Percentiles rank a stretch among this genome's conserved stretches.
Evolutionary conservation across 371 early-diverging fungal genomes (phyloP).

Genomic region (Apophysomyces elegans): DNA sequence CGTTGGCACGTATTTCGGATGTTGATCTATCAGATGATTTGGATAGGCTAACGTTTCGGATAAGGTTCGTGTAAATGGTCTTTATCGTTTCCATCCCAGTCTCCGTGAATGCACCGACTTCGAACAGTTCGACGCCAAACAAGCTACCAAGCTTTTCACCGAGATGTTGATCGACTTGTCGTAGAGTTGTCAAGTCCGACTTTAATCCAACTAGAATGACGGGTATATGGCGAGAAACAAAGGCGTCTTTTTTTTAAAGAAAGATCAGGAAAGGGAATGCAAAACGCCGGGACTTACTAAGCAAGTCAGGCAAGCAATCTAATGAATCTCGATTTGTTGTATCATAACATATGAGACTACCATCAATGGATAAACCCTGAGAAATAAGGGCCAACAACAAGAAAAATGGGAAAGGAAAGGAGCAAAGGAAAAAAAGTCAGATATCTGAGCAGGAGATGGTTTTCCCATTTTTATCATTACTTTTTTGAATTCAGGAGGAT

Average conservation of each 20-base stretch:
- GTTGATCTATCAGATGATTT: background rate
- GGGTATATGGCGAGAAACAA: constrained; percentile 37
- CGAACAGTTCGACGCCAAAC: constrained; percentile 29
- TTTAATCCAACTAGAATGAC: constrained; percentile 39
- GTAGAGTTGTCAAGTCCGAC: constrained; percentile 26
- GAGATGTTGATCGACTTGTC: constrained; percentile 31
- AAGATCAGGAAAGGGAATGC: background rate
- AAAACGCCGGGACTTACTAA: constrained; percentile 28
- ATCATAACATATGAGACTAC: constrained; percentile 48
- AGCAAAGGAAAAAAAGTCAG: background rate
- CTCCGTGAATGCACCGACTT: constrained; percentile 37
- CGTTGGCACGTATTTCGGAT: background rate
- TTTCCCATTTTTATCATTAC: constrained; percentile 18
- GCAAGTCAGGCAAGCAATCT: constrained; percentile 41
- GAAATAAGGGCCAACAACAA: background rate
- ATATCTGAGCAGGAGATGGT: background rate
- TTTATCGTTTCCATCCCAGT: constrained; percentile 32
- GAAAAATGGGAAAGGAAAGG: constrained; percentile 1
- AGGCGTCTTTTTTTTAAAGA: constrained; percentile 24
- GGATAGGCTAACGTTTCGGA: constrained; percentile 16
- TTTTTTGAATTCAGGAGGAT: constrained; percentile 34
- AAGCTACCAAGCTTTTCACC: constrained; percentile 27
- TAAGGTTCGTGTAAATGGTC: constrained; percentile 24
- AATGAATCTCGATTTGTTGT: constrained; percentile 33
- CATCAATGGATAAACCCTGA: constrained; percentile 36